Percentiles rank a stretch among this genome's conserved stretches.
Conservation (phyloP, 2,329 filamentous ascomycete species). For the Sclerotinia borealis region DNA sequence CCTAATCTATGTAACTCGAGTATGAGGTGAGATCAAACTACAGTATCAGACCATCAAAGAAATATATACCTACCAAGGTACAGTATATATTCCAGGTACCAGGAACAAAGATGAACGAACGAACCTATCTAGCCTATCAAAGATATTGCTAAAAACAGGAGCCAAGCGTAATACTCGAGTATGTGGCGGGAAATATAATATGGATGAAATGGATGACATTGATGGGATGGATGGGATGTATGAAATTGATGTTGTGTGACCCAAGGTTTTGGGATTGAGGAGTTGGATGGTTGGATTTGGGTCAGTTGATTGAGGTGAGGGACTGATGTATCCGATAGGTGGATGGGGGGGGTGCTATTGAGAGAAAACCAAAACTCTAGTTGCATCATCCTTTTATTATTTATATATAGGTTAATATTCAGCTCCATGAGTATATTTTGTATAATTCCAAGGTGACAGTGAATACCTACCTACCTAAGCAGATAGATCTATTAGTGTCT, state of each 20-base stretch:
- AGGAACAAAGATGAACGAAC: slow-evolving; percentile 11
- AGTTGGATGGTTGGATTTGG: too few species aligned
- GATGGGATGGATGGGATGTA: too few species aligned
- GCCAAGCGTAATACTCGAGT: not conserved
- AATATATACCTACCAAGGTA: not conserved
- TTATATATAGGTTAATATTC: too few species aligned
- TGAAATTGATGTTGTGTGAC: not conserved
- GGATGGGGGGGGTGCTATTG: too few species aligned
- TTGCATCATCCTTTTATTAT: too few species aligned
- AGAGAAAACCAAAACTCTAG: too few species aligned
- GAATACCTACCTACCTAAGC: too few species aligned
- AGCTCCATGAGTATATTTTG: too few species aligned
- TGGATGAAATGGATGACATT: too few species aligned
- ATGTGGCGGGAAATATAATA: not conserved
- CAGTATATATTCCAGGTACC: slow-evolving; percentile 6
- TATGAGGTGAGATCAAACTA: not conserved
- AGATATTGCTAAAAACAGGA: not conserved
- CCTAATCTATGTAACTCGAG: too few species aligned
- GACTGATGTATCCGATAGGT: too few species aligned
- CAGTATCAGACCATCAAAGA: not conserved
- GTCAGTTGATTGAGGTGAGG: slow-evolving; percentile 7
- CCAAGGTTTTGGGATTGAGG: not conserved
- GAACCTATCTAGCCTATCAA: not conserved
- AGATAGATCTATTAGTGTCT: too few species aligned
- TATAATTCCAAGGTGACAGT: not conserved